Evolutionary conservation across 768 basidiomycete species (phyloP).

Genomic region (Suillus lakei): DNA sequence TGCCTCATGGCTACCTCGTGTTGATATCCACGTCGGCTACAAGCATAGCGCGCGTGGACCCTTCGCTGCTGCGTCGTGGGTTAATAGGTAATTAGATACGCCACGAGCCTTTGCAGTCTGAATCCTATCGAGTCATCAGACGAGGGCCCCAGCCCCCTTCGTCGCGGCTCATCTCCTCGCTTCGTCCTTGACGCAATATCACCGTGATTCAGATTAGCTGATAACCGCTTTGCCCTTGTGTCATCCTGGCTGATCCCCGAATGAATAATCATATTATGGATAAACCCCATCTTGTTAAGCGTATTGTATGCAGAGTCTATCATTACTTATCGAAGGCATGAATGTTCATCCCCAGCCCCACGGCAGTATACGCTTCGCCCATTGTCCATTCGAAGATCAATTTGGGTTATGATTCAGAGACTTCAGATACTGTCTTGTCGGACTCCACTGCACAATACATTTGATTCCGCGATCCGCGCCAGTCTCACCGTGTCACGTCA

Average conservation of each 20-base stretch:
- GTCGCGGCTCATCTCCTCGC: background rate
- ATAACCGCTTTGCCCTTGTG: background rate
- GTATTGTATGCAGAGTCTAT: background rate
- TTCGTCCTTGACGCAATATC: background rate
- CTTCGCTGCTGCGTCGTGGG: background rate
- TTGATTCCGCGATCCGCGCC: background rate
- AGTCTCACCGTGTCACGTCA: background rate
- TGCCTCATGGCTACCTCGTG: conserved; percentile 5
- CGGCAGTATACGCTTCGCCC: background rate
- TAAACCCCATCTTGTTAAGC: background rate
- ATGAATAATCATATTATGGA: background rate
- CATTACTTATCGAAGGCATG: background rate
- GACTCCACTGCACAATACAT: background rate
- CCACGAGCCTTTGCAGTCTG: background rate
- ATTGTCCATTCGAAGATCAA: background rate
- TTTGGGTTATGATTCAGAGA: background rate
- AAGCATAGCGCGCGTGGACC: background rate
- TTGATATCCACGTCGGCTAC: background rate
- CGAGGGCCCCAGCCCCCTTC: background rate
- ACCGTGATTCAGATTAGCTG: background rate
- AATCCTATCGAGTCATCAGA: background rate
- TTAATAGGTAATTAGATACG: conserved; percentile 1
- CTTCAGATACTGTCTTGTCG: background rate
- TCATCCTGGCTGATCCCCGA: background rate
- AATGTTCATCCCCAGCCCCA: background rate